Base-by-base conservation (phyloP, 257 asterid species). In the Cordia subcordata region DNA sequence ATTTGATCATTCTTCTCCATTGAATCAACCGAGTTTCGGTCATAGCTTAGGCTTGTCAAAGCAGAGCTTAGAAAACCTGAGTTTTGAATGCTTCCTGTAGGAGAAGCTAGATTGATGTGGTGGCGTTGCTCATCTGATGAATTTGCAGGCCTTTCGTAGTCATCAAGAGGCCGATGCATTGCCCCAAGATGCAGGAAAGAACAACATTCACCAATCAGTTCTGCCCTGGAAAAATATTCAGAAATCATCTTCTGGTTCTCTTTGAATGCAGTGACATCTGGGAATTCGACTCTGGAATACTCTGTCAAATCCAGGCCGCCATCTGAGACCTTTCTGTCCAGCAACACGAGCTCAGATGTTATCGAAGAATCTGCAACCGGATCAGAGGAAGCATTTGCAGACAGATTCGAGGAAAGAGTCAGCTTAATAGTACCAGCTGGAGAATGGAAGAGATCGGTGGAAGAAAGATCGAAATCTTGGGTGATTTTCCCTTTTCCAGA, bases 371-470 rank as follows among this genome's bases (percentile, higher is more conserved):
- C 44, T 11, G 44, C 64, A 8, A 32, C 39, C 0, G 70, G 60
- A 52, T 64, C 65, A 49, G 71, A 23, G 3, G 61, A 71, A 14
- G 69, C 56, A 68, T 58, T 67, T 39, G 49, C 18, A 9, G 64
- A 45, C 20, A 45, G 58, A 45, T 64, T 65, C 15, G 63, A 35
- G 52, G 77, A 69, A 13, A 87, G 95, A 6, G 86, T 78, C n/a
- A 87, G 38, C 42, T 73, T 80, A 42, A 87, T 77, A 3, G 85
- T 80, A 49, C 94, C 91, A 51, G 91, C 94, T 8, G 91, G 89
- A 6, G 91, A 79, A 60, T 81, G 89, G 38, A 82, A 78, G 67
- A 87, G 49, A 58, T 87, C 96, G 19, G 88, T 87, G 1, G 96
- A 79, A 16, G 94, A 77, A 33, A 88, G 84, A 49, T 69, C 56